Conservation (phyloP, 257 asterid species). For the Solanum etuberosum region DNA sequence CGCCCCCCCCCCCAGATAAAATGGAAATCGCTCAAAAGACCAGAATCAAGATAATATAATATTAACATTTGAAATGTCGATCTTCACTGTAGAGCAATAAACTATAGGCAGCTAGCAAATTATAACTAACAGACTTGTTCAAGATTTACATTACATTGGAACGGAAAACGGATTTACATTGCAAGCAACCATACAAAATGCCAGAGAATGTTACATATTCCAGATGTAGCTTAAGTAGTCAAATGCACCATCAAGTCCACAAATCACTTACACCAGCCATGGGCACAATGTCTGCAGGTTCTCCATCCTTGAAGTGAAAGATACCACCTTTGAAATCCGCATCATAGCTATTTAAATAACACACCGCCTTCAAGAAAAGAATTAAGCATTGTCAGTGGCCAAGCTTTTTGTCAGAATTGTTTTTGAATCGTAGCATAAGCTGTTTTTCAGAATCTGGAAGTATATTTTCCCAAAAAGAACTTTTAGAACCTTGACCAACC, state of each 20-base stretch:
- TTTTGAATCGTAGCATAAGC: no score
- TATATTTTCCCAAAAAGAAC: no score
- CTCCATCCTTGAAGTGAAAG: constrained; percentile 88
- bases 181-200: not conserved
- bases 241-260: not conserved
- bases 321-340: constrained; percentile 73
- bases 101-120: not conserved
- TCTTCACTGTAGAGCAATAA: not conserved
- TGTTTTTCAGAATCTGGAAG: no score
- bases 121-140: not conserved
- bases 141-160: not conserved
- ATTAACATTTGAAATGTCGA: not conserved
- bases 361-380: constrained; percentile 58
- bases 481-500: no score
- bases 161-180: not conserved
- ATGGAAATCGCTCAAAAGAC: not conserved
- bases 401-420: no score
- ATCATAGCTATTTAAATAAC: constrained; percentile 60
- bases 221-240: not conserved
- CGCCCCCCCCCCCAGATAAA: no score
- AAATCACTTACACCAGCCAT: constrained; percentile 64
- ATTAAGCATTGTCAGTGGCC: constrained; percentile 8
- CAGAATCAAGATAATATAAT: not conserved
- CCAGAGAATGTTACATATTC: not conserved
- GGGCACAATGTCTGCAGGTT: constrained; percentile 60